These are phyloP conservation scores for Pichia membranifaciens DNA, from an alignment of 805 yeast species.

Conservation along the genomic window DNA sequence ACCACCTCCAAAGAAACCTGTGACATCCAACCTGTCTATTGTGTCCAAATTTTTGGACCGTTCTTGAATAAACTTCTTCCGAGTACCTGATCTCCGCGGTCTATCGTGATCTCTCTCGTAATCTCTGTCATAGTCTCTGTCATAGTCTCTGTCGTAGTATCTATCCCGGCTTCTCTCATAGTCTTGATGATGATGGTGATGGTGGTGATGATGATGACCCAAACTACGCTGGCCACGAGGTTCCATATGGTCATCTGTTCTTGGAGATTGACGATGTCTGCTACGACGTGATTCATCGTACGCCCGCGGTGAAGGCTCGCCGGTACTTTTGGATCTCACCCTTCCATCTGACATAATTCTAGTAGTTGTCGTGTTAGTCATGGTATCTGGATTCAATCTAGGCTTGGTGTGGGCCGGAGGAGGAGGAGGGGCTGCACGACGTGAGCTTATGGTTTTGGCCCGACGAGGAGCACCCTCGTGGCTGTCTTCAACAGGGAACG, in stretches of 20 bases:
- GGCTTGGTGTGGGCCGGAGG: slow-evolving; percentile 8
- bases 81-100: slow-evolving; percentile 24
- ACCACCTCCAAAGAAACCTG: slow-evolving; percentile 87
- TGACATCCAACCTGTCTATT: slow-evolving; percentile 92
- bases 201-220: slow-evolving; percentile 14
- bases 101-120: slow-evolving; percentile 16
- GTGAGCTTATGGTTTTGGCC: slow-evolving; percentile 12
- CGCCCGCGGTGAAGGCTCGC: slow-evolving; percentile 17
- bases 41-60: slow-evolving; percentile 79
- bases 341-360: slow-evolving; percentile 27
- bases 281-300: slow-evolving; percentile 7
- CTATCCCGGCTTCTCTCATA: slow-evolving; percentile 14
- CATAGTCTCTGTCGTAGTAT: slow-evolving; percentile 6
- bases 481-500: slow-evolving; percentile 18
- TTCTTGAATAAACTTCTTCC: slow-evolving; percentile 38
- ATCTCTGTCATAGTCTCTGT: slow-evolving; percentile 12
- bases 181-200: slow-evolving; percentile 14
- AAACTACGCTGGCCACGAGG: slow-evolving; percentile 8
- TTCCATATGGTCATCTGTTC: neutral
- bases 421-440: slow-evolving; percentile 15
- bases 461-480: slow-evolving; percentile 11
- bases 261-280: neutral
- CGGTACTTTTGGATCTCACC: slow-evolving; percentile 28
- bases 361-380: slow-evolving; percentile 24
- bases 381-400: slow-evolving; percentile 12